Base-by-base conservation (phyloP, 441 rosid genomes). In the Erysimum pusillum region DNA sequence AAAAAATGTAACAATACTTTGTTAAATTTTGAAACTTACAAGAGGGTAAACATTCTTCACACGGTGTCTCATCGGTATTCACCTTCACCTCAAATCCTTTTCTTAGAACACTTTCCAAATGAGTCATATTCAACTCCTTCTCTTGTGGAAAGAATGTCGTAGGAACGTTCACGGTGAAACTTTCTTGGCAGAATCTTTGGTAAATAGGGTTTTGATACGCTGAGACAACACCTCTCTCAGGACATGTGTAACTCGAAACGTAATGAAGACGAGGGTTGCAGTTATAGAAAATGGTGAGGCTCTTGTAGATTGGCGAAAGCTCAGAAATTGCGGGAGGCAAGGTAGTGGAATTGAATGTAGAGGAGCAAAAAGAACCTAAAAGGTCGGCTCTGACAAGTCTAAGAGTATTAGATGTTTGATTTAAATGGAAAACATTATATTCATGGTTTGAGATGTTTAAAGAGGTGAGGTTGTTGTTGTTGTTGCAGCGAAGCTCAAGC, bases 31-130 rank as follows among this genome's bases (percentile, higher is more conserved):
- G 3, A 54, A 13, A 54, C 60, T 13, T 54, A 54, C 60, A 7
- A 0, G 81, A 67, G 9, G 7, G 45, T 1, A 7, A 39, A 73
- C 93, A 89, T 1, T 58, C 34, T 3, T 4, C 11, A 62, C 91
- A 87, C 4, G 56, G 57, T 17, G 1, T 44, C 17, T 25, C 15
- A 39, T 80, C 85, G 0, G 46, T 51, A 69, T 71, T 76, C 85
- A 83, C 79, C 76, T 46, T 79, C 34, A 85, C 83, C 67, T 81
- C 77, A 53, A 90, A 83, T 34, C 92, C 91, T 66, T 36, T 3
- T 18, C 34, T 53, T 36, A 83, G 17, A 41, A 46, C 42, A 15
- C 10, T 11, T 56, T 17, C 7, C 13, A 59, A 18, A 59, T 36
- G 45, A 17, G 45, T 60, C 5, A 60, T 1, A 38, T 36, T 60